Evolutionary conservation across 805 yeast species (phyloP).

Genomic region (Kodamaea leandrae): DNA sequence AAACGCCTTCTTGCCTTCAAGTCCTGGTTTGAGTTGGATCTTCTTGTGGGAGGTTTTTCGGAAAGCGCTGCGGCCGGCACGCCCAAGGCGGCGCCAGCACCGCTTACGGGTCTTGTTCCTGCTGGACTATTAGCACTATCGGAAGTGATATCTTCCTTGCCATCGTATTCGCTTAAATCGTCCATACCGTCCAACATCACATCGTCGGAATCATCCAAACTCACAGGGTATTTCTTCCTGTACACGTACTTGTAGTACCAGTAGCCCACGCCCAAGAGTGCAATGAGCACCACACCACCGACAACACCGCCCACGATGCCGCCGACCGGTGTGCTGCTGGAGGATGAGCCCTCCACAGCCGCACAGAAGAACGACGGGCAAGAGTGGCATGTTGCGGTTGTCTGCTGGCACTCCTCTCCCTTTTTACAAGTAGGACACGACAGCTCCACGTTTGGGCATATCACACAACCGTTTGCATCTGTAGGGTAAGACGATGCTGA

Average conservation of each 20-base stretch:
- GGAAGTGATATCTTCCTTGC: constrained; percentile 8
- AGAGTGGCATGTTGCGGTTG: constrained; percentile 42
- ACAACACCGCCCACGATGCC: constrained; percentile 73
- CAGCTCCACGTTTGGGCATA: constrained; percentile 39
- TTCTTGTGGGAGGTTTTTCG: constrained; percentile 8
- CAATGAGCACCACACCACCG: constrained; percentile 54
- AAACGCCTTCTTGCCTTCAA: constrained; percentile 20
- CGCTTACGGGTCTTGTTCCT: constrained; percentile 1
- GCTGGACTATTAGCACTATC: constrained; percentile 1
- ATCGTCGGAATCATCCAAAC: constrained; percentile 26
- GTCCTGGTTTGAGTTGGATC: constrained; percentile 6
- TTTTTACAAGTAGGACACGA: constrained; percentile 54
- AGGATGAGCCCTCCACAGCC: constrained; percentile 10
- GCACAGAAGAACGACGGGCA: constrained; percentile 52
- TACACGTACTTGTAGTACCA: constrained; percentile 34
- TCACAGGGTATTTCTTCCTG: constrained; percentile 31
- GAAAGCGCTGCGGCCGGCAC: constrained; percentile 1
- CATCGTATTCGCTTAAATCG: constrained; percentile 9
- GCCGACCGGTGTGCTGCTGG: constrained; percentile 30
- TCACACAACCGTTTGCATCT: constrained; percentile 38
- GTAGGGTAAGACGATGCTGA: constrained; percentile 15
- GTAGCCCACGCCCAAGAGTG: constrained; percentile 32
- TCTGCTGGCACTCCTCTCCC: constrained; percentile 53
- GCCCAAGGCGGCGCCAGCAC: constrained; percentile 6
- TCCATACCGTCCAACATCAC: constrained; percentile 13